Evolutionary conservation across 148 eudicot genomes (phyloP), one percentile per base, ranked within the genome.

Genomic region (Pouteria glomerata): DNA sequence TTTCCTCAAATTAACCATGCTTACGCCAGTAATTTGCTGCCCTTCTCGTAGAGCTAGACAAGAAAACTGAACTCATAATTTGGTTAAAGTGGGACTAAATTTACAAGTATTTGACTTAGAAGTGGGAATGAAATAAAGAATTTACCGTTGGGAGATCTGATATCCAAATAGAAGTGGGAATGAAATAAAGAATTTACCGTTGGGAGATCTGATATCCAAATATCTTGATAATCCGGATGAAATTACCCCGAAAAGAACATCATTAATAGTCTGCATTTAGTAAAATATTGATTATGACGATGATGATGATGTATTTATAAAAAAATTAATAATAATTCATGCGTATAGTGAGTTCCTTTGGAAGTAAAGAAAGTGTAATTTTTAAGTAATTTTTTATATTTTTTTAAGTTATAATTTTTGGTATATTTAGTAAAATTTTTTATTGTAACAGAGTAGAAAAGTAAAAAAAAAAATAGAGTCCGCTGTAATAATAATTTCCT

Each of bases 231-330:
- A 78, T 11, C 96, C 97, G 33, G 68, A 74, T 8, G 92, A 81
- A 37, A 92, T 67, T 27, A 92, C 55, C 24, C 93, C 98, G 47
- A 90, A 77, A 34, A 92, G 89, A 11, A 88, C 93, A 51, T 92
- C 97, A 64, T 92, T 92, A 11, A 89, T 76, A 13, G 97, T 92
- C 96, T 92, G 91, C 85, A 73, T 16, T 34, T 39, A 31, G 31
- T 24, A 73, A 16, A 12, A 37, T 13, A 64, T 55, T 26, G 51
- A 63, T 21, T 24, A 52, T 63, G 47, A 48, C 26, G 26, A 21
- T 34, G n/a, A n/a, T n/a, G n/a, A n/a, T n/a, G n/a, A n/a, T n/a
- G n/a, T n/a, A n/a, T n/a, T n/a, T n/a, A n/a, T n/a, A n/a, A n/a
- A n/a, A n/a, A n/a, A n/a, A n/a, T n/a, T n/a, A n/a, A n/a, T n/a